Percentiles rank a stretch among this genome's conserved stretches.
These are phyloP conservation scores for Ceratocystis cubensis DNA, from an alignment of 2,329 filamentous ascomycete species.

Conservation along the genomic window DNA sequence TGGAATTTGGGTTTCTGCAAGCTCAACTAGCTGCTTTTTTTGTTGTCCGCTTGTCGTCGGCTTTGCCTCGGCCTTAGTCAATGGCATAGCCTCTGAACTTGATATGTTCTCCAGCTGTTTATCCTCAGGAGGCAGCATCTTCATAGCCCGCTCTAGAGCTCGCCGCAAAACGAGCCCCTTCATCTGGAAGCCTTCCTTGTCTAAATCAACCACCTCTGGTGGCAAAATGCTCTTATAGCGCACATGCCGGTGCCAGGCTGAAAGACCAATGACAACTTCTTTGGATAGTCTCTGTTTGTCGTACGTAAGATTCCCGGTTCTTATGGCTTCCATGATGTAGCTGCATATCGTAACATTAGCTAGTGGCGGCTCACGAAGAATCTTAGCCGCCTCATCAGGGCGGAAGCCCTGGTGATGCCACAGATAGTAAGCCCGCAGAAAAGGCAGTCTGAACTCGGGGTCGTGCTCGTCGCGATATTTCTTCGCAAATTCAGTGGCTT, in stretches of 20 bases:
- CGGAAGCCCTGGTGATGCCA: conserved; percentile 46
- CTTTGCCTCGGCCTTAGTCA: neutral
- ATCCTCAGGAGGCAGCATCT: conserved; percentile 13
- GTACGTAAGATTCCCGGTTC: conserved; percentile 39
- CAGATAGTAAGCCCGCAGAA: conserved; percentile 48
- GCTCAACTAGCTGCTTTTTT: neutral
- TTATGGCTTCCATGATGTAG: conserved; percentile 48
- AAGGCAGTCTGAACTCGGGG: conserved; percentile 22
- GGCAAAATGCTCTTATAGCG: conserved; percentile 18
- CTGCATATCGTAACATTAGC: conserved; percentile 40
- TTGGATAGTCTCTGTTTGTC: conserved; percentile 34
- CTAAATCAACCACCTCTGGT: conserved; percentile 5
- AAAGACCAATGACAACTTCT: conserved; percentile 32
- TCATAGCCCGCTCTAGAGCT: conserved; percentile 12
- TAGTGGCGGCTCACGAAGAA: conserved; percentile 51
- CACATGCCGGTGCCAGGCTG: conserved; percentile 16
- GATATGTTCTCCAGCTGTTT: neutral
- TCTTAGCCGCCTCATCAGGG: conserved; percentile 37
- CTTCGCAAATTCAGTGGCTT: conserved; percentile 1
- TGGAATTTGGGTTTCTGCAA: neutral
- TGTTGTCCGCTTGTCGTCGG: neutral
- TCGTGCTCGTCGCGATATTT: conserved; percentile 7
- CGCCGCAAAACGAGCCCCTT: conserved; percentile 13
- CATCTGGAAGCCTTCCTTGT: conserved; percentile 13
- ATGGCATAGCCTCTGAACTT: neutral